Evolutionary conservation across 768 basidiomycete genomes (phyloP).

Genomic region (Amanita jacksonii): DNA sequence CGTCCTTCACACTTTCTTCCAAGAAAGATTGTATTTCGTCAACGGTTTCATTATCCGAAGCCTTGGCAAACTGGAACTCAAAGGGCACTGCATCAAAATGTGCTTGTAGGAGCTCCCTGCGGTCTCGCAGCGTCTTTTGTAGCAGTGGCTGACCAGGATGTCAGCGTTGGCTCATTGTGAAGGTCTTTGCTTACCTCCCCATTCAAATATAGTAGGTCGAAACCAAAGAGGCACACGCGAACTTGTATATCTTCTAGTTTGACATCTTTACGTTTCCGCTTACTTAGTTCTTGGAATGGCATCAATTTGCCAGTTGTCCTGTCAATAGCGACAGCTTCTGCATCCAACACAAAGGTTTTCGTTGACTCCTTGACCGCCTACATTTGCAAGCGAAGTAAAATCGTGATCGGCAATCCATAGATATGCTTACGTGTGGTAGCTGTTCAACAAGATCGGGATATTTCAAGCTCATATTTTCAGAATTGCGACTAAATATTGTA

Average conservation of each 20-base stretch:
- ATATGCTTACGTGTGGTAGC: slow-evolving; percentile 57
- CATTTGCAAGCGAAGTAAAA: neutral
- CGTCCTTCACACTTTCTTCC: slow-evolving; percentile 95
- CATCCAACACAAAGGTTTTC: slow-evolving; percentile 88
- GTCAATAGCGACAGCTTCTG: slow-evolving; percentile 96
- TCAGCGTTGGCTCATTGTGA: neutral
- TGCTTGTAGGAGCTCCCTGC: slow-evolving; percentile 65
- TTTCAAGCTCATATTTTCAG: slow-evolving; percentile 99
- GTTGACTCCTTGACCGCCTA: slow-evolving; percentile 83
- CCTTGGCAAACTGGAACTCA: slow-evolving; percentile 91
- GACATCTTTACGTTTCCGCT: slow-evolving; percentile 94
- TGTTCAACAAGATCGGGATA: slow-evolving; percentile 98
- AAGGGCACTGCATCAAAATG: slow-evolving; percentile 78
- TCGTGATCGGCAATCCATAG: neutral
- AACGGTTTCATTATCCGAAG: slow-evolving; percentile 78
- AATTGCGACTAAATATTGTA: slow-evolving; percentile 93
- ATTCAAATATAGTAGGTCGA: slow-evolving; percentile 93
- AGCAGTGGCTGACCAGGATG: slow-evolving; percentile 59
- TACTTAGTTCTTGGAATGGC: slow-evolving; percentile 97
- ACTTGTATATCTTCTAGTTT: slow-evolving; percentile 97
- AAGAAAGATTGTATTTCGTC: slow-evolving; percentile 94
- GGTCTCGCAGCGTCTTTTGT: slow-evolving; percentile 61
- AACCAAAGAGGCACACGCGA: slow-evolving; percentile 91
- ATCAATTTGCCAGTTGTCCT: slow-evolving; percentile 73
- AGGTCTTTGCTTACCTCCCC: slow-evolving; percentile 63